Conservation (phyloP, 306 rosid species). For the Cicer cuneatum region DNA sequence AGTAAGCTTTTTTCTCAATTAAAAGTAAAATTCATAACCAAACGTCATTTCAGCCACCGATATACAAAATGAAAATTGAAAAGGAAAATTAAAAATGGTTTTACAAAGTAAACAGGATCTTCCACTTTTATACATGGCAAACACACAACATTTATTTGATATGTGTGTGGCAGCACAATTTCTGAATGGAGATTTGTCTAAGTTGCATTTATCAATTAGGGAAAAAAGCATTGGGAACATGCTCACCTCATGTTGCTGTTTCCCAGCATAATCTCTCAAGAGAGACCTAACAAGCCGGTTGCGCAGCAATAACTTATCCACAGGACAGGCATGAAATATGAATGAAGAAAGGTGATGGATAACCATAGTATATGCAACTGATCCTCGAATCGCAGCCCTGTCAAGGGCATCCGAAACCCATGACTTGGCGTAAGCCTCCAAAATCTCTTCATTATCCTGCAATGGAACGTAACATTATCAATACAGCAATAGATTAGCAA, state of each 20-base stretch:
- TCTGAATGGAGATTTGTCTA: constrained; percentile 11
- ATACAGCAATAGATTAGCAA: background rate
- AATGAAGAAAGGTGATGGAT: constrained; percentile 85
- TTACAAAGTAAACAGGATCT: too few relatives aligned
- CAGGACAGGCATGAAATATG: constrained; percentile 54
- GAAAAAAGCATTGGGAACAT: constrained; percentile 32
- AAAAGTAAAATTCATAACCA: too few relatives aligned
- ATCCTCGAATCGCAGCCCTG: constrained; percentile 76
- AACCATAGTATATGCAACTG: constrained; percentile 67
- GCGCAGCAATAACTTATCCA: constrained; percentile 62
- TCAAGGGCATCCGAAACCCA: constrained; percentile 92
- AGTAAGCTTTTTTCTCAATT: too few relatives aligned
- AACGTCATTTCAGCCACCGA: too few relatives aligned
- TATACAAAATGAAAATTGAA: too few relatives aligned
- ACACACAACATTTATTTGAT: constrained; percentile 24
- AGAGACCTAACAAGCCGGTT: constrained; percentile 79
- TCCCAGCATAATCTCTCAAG: constrained; percentile 71
- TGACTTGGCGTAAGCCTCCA: constrained; percentile 83
- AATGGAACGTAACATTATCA: constrained; percentile 33
- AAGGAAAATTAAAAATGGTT: background rate
- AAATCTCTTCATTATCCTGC: constrained; percentile 74
- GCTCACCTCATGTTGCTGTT: constrained; percentile 77
- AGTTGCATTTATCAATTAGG: constrained; percentile 14
- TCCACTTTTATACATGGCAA: background rate
- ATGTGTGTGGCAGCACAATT: constrained; percentile 12